These are phyloP conservation scores for Lactifluus echinatus DNA, from an alignment of 768 basidiomycete species.

Conservation along the genomic window DNA sequence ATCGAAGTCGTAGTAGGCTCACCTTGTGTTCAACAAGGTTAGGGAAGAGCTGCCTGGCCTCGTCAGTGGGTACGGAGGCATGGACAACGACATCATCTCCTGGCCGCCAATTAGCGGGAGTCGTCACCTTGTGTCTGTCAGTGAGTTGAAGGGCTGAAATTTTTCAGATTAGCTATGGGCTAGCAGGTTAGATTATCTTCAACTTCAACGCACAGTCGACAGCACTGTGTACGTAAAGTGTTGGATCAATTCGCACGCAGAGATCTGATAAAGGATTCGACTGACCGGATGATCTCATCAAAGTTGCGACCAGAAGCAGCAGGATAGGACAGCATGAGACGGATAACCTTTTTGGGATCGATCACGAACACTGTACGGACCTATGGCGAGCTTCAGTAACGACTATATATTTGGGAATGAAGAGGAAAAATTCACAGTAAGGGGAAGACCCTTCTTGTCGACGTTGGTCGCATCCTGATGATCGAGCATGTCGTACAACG, in stretches of 20 bases:
- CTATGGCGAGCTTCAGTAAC: slow-evolving; percentile 28
- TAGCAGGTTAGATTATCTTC: background rate
- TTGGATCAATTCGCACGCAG: background rate
- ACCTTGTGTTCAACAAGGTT: slow-evolving; percentile 74
- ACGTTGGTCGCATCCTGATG: slow-evolving; percentile 88
- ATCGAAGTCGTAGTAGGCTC: slow-evolving; percentile 20
- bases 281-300: slow-evolving; percentile 53
- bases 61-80: slow-evolving; percentile 71
- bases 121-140: slow-evolving; percentile 76
- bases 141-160: slow-evolving; percentile 74
- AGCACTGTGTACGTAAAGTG: slow-evolving; percentile 36
- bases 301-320: slow-evolving; percentile 96
- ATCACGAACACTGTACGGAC: slow-evolving; percentile 96
- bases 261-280: background rate
- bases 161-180: slow-evolving; percentile 5
- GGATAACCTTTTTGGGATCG: slow-evolving; percentile 93
- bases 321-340: slow-evolving; percentile 85
- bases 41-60: slow-evolving; percentile 89
- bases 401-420: background rate
- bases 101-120: slow-evolving; percentile 92
- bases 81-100: slow-evolving; percentile 94
- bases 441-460: slow-evolving; percentile 81
- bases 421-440: slow-evolving; percentile 49
- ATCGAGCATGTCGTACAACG: slow-evolving; percentile 93
- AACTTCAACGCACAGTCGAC: slow-evolving; percentile 54